Conservation (phyloP, 208 protist genomes). For the Trypanosomatidae sp. region DNA sequence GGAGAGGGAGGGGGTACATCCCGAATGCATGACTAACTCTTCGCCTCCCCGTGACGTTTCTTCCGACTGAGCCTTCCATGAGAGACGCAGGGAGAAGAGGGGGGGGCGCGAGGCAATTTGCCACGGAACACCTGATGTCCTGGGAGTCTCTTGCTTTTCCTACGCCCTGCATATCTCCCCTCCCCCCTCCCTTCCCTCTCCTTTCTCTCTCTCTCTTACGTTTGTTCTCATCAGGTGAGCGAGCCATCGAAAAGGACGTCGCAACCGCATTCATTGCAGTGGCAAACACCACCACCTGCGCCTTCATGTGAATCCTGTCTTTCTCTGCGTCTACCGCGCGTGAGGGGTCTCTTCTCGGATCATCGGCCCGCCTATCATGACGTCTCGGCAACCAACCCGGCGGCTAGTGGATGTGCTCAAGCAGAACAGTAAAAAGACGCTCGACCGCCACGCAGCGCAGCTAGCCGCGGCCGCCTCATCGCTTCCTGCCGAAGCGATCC, state of each 20-base stretch:
- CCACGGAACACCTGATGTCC: not conserved
- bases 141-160: not conserved
- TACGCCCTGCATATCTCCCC: not conserved
- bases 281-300: not conserved
- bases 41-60: not conserved
- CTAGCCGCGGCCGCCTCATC: conserved; percentile 42
- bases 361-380: conserved; percentile 32
- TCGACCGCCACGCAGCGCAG: conserved; percentile 61
- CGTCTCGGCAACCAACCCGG: conserved; percentile 42
- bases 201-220: not conserved
- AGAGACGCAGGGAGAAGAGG: not conserved
- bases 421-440: conserved; percentile 55
- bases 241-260: not conserved
- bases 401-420: conserved; percentile 77
- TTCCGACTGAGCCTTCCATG: not conserved
- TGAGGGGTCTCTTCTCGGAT: not conserved
- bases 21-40: not conserved
- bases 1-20: not conserved
- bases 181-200: not conserved
- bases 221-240: not conserved
- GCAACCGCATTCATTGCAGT: not conserved
- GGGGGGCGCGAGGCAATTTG: not conserved
- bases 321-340: not conserved
- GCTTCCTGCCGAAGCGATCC: conserved; percentile 51
- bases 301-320: not conserved